Evolutionary conservation across 805 yeast species (phyloP).

Genomic region (Priceomyces fermenticarens): DNA sequence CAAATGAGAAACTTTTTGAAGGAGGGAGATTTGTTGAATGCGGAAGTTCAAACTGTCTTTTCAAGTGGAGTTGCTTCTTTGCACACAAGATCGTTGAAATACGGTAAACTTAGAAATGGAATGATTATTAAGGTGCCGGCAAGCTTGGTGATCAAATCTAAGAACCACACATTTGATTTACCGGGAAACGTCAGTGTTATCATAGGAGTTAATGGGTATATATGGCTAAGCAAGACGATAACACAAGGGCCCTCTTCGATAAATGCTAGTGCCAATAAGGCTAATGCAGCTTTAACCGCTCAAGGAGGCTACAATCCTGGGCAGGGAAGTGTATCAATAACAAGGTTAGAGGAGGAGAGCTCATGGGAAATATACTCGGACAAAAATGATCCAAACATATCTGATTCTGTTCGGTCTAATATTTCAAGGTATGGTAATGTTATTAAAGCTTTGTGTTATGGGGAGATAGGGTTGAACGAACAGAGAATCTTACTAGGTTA

Average conservation of each 20-base stretch:
- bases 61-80: conserved; percentile 90
- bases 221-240: conserved; percentile 80
- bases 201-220: conserved; percentile 90
- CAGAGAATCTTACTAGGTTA: conserved; percentile 75
- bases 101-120: conserved; percentile 94
- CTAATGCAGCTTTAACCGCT: conserved; percentile 39
- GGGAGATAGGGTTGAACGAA: conserved; percentile 86
- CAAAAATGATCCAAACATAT: conserved; percentile 67
- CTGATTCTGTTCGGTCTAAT: conserved; percentile 59
- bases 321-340: conserved; percentile 63
- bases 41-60: conserved; percentile 89
- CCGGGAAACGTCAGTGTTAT: conserved; percentile 93
- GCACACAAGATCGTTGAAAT: conserved; percentile 92
- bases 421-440: conserved; percentile 86
- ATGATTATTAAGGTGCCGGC: conserved; percentile 77
- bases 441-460: conserved; percentile 72
- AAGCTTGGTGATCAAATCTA: conserved; percentile 76
- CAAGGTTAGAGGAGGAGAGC: conserved; percentile 87
- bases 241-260: conserved; percentile 15
- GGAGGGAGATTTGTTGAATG: conserved; percentile 93
- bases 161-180: conserved; percentile 81
- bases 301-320: conserved; percentile 49
- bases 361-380: conserved; percentile 96
- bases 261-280: conserved; percentile 22
- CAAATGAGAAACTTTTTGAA: conserved; percentile 93